These are phyloP conservation scores for Hyaloraphidium curvatum DNA, from an alignment of 192 early-diverging fungal species.

Conservation along the genomic window DNA sequence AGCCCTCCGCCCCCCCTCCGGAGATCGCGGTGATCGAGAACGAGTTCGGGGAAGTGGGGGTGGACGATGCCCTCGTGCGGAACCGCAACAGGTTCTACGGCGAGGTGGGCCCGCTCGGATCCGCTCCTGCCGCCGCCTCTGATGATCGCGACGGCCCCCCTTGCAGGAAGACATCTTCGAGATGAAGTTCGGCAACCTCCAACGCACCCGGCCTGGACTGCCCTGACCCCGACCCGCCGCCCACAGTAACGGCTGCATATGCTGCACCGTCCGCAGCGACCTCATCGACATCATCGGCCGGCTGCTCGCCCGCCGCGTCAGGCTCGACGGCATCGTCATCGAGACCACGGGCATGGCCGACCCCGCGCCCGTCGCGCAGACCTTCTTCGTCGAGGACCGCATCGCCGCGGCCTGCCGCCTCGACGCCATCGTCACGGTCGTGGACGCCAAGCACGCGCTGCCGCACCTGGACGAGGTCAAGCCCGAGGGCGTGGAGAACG, in stretches of 20 bases:
- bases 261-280: not conserved
- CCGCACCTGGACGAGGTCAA: conserved; percentile 5
- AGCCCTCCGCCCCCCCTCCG: too few species aligned
- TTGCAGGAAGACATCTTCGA: conserved; percentile 11
- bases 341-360: conserved; percentile 21
- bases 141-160: too few species aligned
- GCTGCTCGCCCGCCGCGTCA: conserved; percentile 6
- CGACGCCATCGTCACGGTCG: conserved; percentile 9
- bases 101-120: not conserved
- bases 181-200: too few species aligned
- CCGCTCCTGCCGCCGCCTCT: too few species aligned
- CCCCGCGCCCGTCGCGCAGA: conserved; percentile 16
- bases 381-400: not conserved
- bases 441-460: conserved; percentile 13
- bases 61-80: conserved; percentile 9
- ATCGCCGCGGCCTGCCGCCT: not conserved
- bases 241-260: conserved; percentile 12
- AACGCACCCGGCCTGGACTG: too few species aligned
- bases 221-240: too few species aligned
- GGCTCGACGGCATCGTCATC: conserved; percentile 16
- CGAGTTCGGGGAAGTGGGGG: conserved; percentile 11
- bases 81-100: not conserved
- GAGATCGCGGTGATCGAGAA: conserved; percentile 21
- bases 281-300: not conserved
- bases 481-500: too few species aligned